Percentiles rank a stretch among this genome's conserved stretches.
These are phyloP conservation scores for Phytophthora colocasiae DNA, from an alignment of 352 stramenopile species.

Conservation along the genomic window DNA sequence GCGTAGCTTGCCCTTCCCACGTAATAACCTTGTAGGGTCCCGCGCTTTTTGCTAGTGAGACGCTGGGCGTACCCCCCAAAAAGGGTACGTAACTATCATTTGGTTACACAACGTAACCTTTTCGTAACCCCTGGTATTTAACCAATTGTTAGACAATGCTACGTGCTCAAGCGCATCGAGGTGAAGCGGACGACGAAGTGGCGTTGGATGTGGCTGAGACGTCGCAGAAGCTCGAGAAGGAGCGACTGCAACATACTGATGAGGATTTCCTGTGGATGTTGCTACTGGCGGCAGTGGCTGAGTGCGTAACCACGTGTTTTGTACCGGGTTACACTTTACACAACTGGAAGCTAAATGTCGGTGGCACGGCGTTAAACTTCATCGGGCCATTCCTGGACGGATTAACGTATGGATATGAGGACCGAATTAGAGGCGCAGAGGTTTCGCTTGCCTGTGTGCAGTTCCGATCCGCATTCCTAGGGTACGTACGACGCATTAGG, in stretches of 20 bases:
- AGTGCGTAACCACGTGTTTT: conserved; percentile 86
- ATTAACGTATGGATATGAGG: conserved; percentile 66
- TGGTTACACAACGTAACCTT: too few species aligned
- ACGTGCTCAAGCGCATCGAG: conserved; percentile 27
- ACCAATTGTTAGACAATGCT: conserved; percentile 23
- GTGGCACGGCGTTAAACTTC: conserved; percentile 76
- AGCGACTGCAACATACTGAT: conserved; percentile 47
- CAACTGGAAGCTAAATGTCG: conserved; percentile 60
- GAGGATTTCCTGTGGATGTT: conserved; percentile 75
- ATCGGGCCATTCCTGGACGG: conserved; percentile 82
- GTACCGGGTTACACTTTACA: conserved; percentile 56
- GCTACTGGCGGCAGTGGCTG: conserved; percentile 67
- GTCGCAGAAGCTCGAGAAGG: conserved; percentile 26
- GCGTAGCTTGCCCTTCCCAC: conserved; percentile 13
- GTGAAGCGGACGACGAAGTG: conserved; percentile 11
- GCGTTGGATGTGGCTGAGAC: conserved; percentile 8
- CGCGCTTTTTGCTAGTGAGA: conserved; percentile 28
- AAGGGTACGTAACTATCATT: conserved; percentile 11
- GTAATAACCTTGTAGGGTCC: conserved; percentile 10
- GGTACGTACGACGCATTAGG: conserved; percentile 52
- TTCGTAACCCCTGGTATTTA: background rate
- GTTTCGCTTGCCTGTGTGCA: conserved; percentile 58
- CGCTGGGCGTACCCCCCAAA: conserved; percentile 9
- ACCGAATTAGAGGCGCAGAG: conserved; percentile 35
- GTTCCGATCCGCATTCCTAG: conserved; percentile 81